Evolutionary conservation across 2,329 filamentous ascomycete species (phyloP).

Genomic region (Aspergillus pseudoviridinutans): DNA sequence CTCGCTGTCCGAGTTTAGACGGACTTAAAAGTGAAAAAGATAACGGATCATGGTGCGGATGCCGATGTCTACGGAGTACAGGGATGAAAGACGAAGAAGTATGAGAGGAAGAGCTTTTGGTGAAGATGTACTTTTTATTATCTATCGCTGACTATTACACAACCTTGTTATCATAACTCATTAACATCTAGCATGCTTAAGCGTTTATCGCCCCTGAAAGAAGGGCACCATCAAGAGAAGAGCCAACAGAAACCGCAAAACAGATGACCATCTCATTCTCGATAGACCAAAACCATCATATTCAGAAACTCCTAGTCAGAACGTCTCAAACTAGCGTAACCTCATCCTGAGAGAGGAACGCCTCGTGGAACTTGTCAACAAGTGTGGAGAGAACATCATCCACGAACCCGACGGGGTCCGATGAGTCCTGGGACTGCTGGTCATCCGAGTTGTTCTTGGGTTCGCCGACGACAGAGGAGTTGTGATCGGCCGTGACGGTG

Average conservation of each 20-base stretch:
- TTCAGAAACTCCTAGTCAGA: not conserved
- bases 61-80: not conserved
- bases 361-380: conserved; percentile 15
- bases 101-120: not conserved
- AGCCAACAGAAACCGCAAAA: not conserved
- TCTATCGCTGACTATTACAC: not conserved
- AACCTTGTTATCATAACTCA: not conserved
- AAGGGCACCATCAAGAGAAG: not conserved
- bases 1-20: not conserved
- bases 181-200: not conserved
- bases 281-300: not conserved
- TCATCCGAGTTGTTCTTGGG: conserved; percentile 3
- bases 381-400: conserved; percentile 15
- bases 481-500: not conserved
- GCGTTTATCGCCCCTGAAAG: not conserved
- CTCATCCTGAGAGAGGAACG: conserved; percentile 28
- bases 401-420: conserved; percentile 18
- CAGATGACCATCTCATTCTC: not conserved
- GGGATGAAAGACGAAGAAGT: not conserved
- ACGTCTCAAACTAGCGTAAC: conserved; percentile 10
- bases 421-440: not conserved
- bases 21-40: not conserved
- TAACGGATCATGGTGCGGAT: not conserved
- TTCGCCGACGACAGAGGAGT: not conserved
- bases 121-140: not conserved